Evolutionary conservation across 441 rosid species (phyloP).

Genomic region (Gossypium aridum): DNA sequence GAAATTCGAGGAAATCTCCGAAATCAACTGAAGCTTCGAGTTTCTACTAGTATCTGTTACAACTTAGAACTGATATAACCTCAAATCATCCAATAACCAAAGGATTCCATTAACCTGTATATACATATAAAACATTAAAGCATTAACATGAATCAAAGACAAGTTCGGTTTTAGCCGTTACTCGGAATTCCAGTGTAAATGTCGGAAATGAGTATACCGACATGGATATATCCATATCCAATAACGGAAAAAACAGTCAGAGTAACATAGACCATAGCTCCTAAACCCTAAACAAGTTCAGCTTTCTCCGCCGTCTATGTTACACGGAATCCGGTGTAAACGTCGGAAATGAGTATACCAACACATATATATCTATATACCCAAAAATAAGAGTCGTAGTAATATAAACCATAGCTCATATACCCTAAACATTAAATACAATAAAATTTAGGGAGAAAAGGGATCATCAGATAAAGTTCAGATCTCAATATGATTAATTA

Average conservation of each 20-base stretch:
- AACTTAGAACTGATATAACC: background rate
- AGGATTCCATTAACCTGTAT: background rate
- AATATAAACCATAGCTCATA: background rate
- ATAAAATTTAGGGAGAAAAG: background rate
- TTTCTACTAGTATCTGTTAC: conserved; percentile 8
- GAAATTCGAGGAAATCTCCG: conserved; percentile 8
- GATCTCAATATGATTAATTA: conserved; percentile 10
- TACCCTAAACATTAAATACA: background rate
- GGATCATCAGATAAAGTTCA: conserved; percentile 12
- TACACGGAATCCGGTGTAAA: no score
- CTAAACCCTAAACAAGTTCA: no score
- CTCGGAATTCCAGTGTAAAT: background rate
- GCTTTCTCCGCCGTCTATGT: no score
- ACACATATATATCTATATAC: no score
- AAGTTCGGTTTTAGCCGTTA: no score
- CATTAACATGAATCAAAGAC: no score
- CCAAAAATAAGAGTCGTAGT: background rate
- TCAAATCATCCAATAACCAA: background rate
- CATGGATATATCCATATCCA: no score
- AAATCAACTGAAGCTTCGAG: background rate
- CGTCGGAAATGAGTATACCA: no score
- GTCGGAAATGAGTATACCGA: no score
- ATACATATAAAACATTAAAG: background rate
- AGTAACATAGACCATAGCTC: no score
- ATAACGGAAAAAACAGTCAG: no score